Base-by-base conservation (phyloP, 768 basidiomycete species). In the Tricholoma saponaceum region DNA sequence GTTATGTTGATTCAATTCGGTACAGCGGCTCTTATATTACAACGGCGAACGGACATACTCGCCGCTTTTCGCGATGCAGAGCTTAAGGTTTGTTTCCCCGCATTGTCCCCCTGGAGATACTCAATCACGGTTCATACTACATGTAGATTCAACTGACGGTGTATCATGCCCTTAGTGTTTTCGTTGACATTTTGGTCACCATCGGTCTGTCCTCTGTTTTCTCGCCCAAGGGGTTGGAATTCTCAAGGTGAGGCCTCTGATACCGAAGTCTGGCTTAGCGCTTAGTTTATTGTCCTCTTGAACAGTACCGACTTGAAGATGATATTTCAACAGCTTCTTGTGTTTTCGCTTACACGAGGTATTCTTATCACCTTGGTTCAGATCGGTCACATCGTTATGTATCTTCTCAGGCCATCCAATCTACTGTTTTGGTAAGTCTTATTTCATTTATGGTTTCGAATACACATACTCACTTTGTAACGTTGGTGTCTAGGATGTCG, bases 361-460 rank as follows among this genome's bases (percentile, higher is more conserved):
- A 50, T 60, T n/a, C 51, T 60, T 23, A 41, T 60, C 2, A 23
- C 22, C 7, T n/a, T 53, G n/a, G 55, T 53, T 8, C 59, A 60
- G 33, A 28, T 57, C 14, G 56, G 28, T 10, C 59, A 60, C 54
- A 47, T 60, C 26, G 20, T 46, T 10, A 57, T 56, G 56, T 53
- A 39, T 30, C 28, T 52, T 12, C 5, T 57, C n/a, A 35, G 57
- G 8, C 59, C 56, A 20, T 22, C 12, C 3, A 41, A 60, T 39
- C 6, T 57, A 32, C 32, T 54, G 7, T 57, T 57, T n/a, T 55
- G 44, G 39, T 57, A 23, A 23, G 57, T 30, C 14, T n/a, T 10
- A 16, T 33, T 20, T 14, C 1, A 12, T 25, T 22, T 22, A 26
- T 10, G 2, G 13, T 20, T 33, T 14, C 4, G 7, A 28, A 3